Evolutionary conservation across 352 stramenopile species (phyloP).

Genomic region (Phytophthora hibernalis): DNA sequence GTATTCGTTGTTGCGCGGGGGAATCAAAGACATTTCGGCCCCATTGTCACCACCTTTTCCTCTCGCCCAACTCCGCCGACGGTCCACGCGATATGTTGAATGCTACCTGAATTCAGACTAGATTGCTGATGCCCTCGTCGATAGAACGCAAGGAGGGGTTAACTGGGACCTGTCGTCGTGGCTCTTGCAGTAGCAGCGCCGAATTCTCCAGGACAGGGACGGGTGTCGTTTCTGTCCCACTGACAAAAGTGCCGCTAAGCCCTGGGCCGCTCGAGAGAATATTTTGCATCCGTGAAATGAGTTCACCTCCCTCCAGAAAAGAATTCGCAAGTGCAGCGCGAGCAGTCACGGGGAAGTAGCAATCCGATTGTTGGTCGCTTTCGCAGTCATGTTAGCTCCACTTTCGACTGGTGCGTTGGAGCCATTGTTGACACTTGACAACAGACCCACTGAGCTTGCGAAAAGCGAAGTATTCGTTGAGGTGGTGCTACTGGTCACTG

Average conservation of each 20-base stretch:
- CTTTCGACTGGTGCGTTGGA: constrained; percentile 1
- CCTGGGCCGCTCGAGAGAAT: constrained; percentile 54
- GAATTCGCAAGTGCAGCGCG: constrained; percentile 54
- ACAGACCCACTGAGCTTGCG: constrained; percentile 21
- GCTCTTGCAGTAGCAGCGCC: constrained; percentile 58
- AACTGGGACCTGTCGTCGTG: constrained; percentile 47
- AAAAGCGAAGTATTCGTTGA: constrained; percentile 27
- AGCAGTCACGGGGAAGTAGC: constrained; percentile 35
- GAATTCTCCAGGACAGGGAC: constrained; percentile 58
- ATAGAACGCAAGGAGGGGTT: constrained; percentile 59
- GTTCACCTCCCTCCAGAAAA: constrained; percentile 73
- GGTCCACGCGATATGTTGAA: constrained; percentile 57
- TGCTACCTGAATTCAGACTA: constrained; percentile 12
- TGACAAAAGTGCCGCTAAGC: constrained; percentile 30
- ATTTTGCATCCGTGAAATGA: constrained; percentile 75
- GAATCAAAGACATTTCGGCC: constrained; percentile 67
- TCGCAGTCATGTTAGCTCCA: neutral
- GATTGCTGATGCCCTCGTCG: constrained; percentile 32
- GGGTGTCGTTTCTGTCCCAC: constrained; percentile 28
- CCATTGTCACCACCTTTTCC: constrained; percentile 50
- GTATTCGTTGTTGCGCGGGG: constrained; percentile 69
- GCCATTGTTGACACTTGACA: constrained; percentile 5
- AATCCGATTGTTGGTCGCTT: constrained; percentile 1
- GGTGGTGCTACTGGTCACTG: neutral
- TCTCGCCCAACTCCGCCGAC: constrained; percentile 59